Percentiles rank a stretch among this genome's conserved stretches.
These are phyloP conservation scores for Penicillium sp. DNA, from an alignment of 2,329 filamentous ascomycete genomes.

Conservation along the genomic window DNA sequence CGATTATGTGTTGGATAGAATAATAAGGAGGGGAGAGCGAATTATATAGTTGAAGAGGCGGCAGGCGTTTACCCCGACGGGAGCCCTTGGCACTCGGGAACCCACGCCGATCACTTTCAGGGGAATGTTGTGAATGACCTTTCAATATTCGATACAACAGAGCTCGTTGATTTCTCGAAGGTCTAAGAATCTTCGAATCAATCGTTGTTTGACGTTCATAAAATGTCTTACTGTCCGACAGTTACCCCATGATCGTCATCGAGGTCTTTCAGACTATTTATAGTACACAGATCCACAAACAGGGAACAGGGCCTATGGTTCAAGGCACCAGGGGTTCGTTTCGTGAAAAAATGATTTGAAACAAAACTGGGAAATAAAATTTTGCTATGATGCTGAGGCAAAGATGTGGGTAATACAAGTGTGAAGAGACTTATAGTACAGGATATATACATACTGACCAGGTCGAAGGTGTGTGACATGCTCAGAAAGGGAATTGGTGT, in stretches of 20 bases:
- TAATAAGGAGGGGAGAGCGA: neutral
- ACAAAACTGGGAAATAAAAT: neutral
- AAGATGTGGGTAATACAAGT: neutral
- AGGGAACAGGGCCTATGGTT: neutral
- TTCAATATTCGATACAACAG: neutral
- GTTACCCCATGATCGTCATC: neutral
- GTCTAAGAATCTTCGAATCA: neutral
- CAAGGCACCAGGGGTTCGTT: neutral
- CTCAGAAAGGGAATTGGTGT: neutral
- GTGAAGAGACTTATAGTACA: slow-evolving; percentile 1
- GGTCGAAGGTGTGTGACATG: neutral
- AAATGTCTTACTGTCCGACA: slow-evolving; percentile 2
- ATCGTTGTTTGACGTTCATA: neutral
- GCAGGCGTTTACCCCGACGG: neutral
- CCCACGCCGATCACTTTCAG: slow-evolving; percentile 5
- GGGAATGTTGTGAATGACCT: neutral
- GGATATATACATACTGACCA: slow-evolving; percentile 1
- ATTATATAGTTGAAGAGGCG: slow-evolving; percentile 7
- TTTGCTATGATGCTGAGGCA: neutral
- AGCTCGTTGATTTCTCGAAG: neutral
- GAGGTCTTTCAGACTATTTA: slow-evolving; percentile 10
- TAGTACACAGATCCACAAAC: slow-evolving; percentile 3
- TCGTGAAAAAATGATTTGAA: neutral
- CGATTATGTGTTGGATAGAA: neutral
- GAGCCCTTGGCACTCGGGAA: neutral